phyloP scores from a whole-genome alignment of 495 filamentous ascomycete species.

The Penicillium longicatenatum region DNA sequence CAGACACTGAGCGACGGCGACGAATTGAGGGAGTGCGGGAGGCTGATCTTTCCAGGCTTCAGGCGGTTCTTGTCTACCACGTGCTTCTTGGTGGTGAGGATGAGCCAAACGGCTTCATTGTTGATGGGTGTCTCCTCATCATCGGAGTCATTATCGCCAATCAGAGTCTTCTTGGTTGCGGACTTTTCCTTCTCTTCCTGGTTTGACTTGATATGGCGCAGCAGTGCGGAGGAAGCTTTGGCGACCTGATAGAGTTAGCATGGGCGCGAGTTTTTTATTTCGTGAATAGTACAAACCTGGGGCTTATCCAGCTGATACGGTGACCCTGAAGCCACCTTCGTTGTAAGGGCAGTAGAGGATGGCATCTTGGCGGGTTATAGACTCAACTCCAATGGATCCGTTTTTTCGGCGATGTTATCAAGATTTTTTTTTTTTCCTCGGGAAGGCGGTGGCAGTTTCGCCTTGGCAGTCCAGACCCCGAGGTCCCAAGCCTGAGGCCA shows the following conservation, averaged over 20 bases:
- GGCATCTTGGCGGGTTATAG: slow-evolving; percentile 41
- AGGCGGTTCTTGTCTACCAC: slow-evolving; percentile 72
- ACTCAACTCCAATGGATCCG: slow-evolving; percentile 29
- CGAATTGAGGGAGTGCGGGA: slow-evolving; percentile 70
- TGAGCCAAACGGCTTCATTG: slow-evolving; percentile 77
- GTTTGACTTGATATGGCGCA: slow-evolving; percentile 74
- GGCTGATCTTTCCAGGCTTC: slow-evolving; percentile 70
- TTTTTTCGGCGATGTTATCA: slow-evolving; percentile 36
- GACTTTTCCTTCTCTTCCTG: slow-evolving; percentile 56
- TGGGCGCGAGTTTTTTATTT: slow-evolving; percentile 18
- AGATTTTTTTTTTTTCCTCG: slow-evolving; percentile 18
- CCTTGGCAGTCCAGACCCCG: slow-evolving; percentile 35
- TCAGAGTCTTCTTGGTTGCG: slow-evolving; percentile 71
- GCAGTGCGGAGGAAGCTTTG: slow-evolving; percentile 78
- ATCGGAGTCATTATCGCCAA: slow-evolving; percentile 59
- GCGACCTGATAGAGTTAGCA: slow-evolving; percentile 53
- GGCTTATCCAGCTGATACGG: slow-evolving; percentile 67
- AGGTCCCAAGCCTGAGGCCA: slow-evolving; percentile 37
- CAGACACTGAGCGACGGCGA: slow-evolving; percentile 69
- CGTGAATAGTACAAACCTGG: slow-evolving; percentile 50
- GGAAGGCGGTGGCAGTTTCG: slow-evolving; percentile 45
- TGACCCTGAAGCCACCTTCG: slow-evolving; percentile 52
- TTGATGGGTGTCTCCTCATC: slow-evolving; percentile 43
- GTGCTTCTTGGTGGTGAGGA: slow-evolving; percentile 87
- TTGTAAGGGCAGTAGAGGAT: slow-evolving; percentile 52